These are phyloP conservation scores for Daedalea quercina DNA, from an alignment of 768 basidiomycete species.

Conservation along the genomic window DNA sequence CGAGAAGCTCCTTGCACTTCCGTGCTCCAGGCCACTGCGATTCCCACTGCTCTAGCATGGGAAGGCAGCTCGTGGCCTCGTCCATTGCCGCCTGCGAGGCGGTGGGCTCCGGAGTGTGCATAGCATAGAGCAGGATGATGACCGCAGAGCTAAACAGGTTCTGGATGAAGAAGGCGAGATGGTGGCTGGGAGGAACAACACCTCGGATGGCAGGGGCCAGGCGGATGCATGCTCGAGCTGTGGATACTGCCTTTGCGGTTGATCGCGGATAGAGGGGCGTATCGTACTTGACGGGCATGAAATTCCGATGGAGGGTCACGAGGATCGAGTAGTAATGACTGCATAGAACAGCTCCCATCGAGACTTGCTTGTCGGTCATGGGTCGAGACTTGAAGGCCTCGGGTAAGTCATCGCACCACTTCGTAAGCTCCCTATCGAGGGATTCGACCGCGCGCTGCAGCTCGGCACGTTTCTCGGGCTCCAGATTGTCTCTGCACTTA, in stretches of 20 bases:
- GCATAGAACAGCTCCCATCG: constrained; percentile 80
- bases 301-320: constrained; percentile 84
- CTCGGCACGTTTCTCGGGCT: constrained; percentile 68
- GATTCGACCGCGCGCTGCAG: constrained; percentile 74
- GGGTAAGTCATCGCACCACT: constrained; percentile 82
- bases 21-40: constrained; percentile 83
- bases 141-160: constrained; percentile 86
- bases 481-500: constrained; percentile 63
- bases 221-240: constrained; percentile 79
- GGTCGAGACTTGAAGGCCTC: constrained; percentile 67
- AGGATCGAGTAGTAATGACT: constrained; percentile 87
- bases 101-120: constrained; percentile 68
- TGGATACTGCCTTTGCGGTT: constrained; percentile 72
- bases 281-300: constrained; percentile 74
- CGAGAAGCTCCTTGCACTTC: constrained; percentile 78
- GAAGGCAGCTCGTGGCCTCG: constrained; percentile 68
- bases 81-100: constrained; percentile 72
- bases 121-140: constrained; percentile 78
- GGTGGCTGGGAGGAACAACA: constrained; percentile 79
- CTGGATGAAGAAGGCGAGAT: constrained; percentile 85
- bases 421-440: constrained; percentile 68
- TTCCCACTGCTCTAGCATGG: constrained; percentile 74
- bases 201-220: constrained; percentile 82
- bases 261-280: constrained; percentile 65
- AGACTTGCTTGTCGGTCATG: constrained; percentile 71